Evolutionary conservation across 2,329 filamentous ascomycete species (phyloP), one percentile per base, ranked within the genome.

Genomic region (Sporothrix luriei): DNA sequence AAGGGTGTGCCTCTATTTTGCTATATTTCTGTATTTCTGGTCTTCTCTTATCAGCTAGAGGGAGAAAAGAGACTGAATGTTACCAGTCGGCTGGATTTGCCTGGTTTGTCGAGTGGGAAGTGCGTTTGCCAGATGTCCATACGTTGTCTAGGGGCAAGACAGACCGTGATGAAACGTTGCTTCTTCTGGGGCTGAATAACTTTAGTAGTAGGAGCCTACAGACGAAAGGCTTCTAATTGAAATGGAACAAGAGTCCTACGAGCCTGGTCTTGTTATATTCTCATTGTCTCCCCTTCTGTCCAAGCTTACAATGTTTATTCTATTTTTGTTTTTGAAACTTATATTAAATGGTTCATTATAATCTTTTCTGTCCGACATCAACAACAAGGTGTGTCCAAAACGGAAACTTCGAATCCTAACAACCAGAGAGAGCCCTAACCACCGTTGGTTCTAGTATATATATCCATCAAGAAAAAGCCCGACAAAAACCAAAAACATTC

Each of bases 1-100:
- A 57, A 57, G 29, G 14, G 33, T 26, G 33, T 61, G 55, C 24
- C 33, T 1, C 24, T 61, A 24, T 61, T n/a, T 19, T 21, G 38
- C 29, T 16, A 10, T 52, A 9, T 14, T n/a, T n/a, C 26, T 29
- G 4, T 52, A 9, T 14, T n/a, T n/a, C 26, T 29, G 4, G 10
- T 54, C 16, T n/a, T 40, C 6, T 21, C 33, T 38, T 29, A 59
- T 33, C 54, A 19, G 11, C 29, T 33, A 33, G 33, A 33, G 4
- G 9, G 33, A 33, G 33, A 38, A 9, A 40, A 2, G 4, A 43
- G n/a, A 16, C 38, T n/a, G 24, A 46, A 57, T 57, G 65, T 9
- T 55, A 67, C 65, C 33, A 46, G 49, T 24, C 66, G 51, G 66
- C 40, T 68, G n/a, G 66, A 55, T 66, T 54, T 57, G 24, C 62